These are phyloP conservation scores for Aechmea fasciata DNA, from an alignment of 176 grass and related monocot species.

Conservation along the genomic window DNA sequence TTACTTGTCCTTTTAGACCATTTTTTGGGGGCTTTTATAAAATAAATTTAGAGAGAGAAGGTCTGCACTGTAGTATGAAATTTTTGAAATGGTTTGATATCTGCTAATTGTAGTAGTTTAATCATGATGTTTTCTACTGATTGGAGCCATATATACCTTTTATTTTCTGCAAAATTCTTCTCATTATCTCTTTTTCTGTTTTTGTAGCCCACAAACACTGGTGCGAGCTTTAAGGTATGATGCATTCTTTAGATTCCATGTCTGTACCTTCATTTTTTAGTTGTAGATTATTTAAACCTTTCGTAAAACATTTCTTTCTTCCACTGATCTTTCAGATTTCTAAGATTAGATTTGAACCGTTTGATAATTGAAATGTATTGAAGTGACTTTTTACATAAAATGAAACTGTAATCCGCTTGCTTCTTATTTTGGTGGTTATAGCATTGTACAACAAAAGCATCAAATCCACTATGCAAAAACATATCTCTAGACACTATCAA, in stretches of 20 bases:
- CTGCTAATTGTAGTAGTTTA: no score
- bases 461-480: no score
- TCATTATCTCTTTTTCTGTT: background rate
- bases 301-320: background rate
- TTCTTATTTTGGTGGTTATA: background rate
- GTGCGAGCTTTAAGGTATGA: slow-evolving; percentile 90
- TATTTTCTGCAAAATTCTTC: slow-evolving; percentile 3
- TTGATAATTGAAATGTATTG: background rate
- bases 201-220: slow-evolving; percentile 90
- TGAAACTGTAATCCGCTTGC: background rate
- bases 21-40: background rate
- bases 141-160: background rate
- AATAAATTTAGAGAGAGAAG: background rate
- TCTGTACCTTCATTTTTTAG: background rate
- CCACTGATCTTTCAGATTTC: slow-evolving; percentile 1
- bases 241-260: slow-evolving; percentile 5
- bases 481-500: background rate
- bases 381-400: background rate
- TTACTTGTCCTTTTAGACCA: background rate
- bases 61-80: no score
- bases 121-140: no score
- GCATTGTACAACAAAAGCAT: no score
- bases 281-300: background rate
- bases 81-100: no score
- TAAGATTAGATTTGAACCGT: slow-evolving; percentile 6